Conservation (phyloP, 306 rosid genomes). For the Citrullus mucosospermus region DNA sequence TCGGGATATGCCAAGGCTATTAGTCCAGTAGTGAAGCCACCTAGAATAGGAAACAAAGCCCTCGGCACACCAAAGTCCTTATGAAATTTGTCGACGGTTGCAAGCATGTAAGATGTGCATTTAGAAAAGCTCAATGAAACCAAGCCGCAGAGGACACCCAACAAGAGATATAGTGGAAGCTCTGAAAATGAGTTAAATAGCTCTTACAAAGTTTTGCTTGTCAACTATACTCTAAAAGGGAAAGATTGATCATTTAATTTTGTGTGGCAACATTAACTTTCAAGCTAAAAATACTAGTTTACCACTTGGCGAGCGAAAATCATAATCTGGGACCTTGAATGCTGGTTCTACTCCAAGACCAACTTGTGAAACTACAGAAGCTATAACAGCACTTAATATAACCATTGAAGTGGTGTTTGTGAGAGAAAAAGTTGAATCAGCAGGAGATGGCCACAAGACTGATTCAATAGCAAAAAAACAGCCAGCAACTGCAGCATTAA, state of each 20-base stretch:
- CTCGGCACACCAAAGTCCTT: conserved; percentile 39
- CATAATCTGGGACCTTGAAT: conserved; percentile 71
- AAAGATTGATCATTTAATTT: neutral
- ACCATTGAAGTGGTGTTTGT: conserved; percentile 85
- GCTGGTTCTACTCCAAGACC: conserved; percentile 91
- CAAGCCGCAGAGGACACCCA: conserved; percentile 76
- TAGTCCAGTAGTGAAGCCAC: conserved; percentile 71
- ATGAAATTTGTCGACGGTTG: conserved; percentile 41
- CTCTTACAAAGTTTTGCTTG: conserved; percentile 14
- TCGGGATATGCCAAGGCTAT: conserved; percentile 87
- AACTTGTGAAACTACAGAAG: conserved; percentile 70
- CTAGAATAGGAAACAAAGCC: conserved; percentile 57
- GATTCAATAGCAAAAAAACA: conserved; percentile 84
- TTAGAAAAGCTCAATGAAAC: conserved; percentile 71
- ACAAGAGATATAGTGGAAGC: conserved; percentile 88
- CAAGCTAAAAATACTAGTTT: conserved; percentile 13
- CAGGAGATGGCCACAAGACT: conserved; percentile 78
- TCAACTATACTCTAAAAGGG: conserved; percentile 11
- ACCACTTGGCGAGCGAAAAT: conserved; percentile 85
- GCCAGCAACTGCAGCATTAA: conserved; percentile 94
- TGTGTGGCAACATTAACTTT: neutral
- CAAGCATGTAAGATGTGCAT: conserved; percentile 67
- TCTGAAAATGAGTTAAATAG: conserved; percentile 55
- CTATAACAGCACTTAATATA: conserved; percentile 81
- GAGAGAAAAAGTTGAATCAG: conserved; percentile 48